phyloP scores from a whole-genome alignment of 2,329 filamentous ascomycete genomes.

The Fusarium napiforme region DNA sequence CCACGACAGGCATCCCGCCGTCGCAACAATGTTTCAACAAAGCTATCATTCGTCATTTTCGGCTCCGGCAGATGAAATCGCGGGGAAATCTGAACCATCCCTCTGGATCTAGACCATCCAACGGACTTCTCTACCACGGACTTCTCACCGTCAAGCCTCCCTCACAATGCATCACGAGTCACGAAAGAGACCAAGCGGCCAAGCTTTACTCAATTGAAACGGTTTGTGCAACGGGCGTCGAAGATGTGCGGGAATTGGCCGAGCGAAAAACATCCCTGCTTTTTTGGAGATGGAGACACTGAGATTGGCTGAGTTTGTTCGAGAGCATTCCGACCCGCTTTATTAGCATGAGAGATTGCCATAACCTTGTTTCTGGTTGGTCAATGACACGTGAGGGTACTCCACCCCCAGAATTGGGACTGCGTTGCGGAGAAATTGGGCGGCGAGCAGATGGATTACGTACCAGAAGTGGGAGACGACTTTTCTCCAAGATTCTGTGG shows the following conservation, averaged over 20 bases:
- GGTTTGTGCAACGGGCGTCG: not conserved
- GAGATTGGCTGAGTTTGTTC: slow-evolving; percentile 8
- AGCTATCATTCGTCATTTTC: not conserved
- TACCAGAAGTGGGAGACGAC: not conserved
- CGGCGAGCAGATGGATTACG: not conserved
- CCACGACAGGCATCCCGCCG: too few species aligned
- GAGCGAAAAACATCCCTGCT: not conserved
- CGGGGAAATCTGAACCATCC: not conserved
- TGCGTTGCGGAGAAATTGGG: slow-evolving; percentile 17
- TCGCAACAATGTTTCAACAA: not conserved
- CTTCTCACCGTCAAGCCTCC: not conserved
- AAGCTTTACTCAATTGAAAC: not conserved
- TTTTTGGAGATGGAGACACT: not conserved
- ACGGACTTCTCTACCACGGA: slow-evolving; percentile 2
- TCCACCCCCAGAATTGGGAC: slow-evolving; percentile 16
- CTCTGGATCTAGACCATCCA: not conserved
- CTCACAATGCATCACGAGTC: not conserved
- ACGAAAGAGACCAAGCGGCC: not conserved
- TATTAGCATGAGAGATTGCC: slow-evolving; percentile 8
- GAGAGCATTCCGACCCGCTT: slow-evolving; percentile 11
- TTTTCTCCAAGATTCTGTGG: slow-evolving; percentile 22
- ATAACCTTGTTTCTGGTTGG: not conserved
- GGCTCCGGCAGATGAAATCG: not conserved
- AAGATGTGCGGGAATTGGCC: not conserved
- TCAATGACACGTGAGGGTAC: not conserved